Percentiles rank a stretch among this genome's conserved stretches.
phyloP scores from a whole-genome alignment of 768 basidiomycete genomes.

The Hebeloma cylindrosporum region DNA sequence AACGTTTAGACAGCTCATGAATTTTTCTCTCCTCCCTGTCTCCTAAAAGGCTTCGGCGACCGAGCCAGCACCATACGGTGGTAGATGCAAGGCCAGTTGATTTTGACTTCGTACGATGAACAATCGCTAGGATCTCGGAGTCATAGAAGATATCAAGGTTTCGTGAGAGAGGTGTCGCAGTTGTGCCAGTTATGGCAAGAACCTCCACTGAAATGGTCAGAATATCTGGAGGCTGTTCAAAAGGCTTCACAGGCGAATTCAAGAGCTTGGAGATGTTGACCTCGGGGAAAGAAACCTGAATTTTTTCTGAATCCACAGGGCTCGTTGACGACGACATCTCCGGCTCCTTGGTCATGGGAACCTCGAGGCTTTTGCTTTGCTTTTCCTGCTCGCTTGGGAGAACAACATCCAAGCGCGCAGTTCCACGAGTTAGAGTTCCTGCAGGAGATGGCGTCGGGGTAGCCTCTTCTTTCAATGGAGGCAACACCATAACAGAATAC shows the following conservation, averaged over 20 bases:
- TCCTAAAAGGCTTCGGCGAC: slow-evolving; percentile 50
- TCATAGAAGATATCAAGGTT: slow-evolving; percentile 69
- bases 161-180: slow-evolving; percentile 43
- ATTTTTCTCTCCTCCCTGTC: slow-evolving; percentile 68
- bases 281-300: slow-evolving; percentile 44
- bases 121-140: slow-evolving; percentile 62
- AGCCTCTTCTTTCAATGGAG: slow-evolving; percentile 66
- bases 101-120: slow-evolving; percentile 67
- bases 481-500: slow-evolving; percentile 61
- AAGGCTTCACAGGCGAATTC: slow-evolving; percentile 20
- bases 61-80: slow-evolving; percentile 77
- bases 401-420: neutral
- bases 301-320: slow-evolving; percentile 31
- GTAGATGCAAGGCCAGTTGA: slow-evolving; percentile 67
- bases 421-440: slow-evolving; percentile 46
- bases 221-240: slow-evolving; percentile 32
- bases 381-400: neutral
- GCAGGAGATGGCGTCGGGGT: slow-evolving; percentile 58
- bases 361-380: neutral
- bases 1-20: slow-evolving; percentile 69
- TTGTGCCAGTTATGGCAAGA: slow-evolving; percentile 54
- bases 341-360: too few species aligned
- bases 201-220: slow-evolving; percentile 75
- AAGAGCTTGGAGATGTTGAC: slow-evolving; percentile 52
- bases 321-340: too few species aligned